A percentile compares a stretch with the other conserved stretches of the same genome.
Conservation (phyloP, 345 rosid species). For the Conringia planisiliqua region DNA sequence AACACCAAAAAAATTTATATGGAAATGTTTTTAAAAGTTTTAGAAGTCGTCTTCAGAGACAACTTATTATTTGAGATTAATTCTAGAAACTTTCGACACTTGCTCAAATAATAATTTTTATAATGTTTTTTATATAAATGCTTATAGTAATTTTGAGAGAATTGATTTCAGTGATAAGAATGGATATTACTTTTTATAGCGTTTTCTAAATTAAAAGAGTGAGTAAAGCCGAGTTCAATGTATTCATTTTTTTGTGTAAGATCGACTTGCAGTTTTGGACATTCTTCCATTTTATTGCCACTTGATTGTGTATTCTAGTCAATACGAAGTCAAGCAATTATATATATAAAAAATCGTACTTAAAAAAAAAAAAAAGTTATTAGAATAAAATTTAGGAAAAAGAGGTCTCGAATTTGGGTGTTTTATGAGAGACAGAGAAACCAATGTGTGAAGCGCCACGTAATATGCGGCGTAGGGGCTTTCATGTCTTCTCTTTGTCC, state of each 20-base stretch:
- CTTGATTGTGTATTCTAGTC: constrained; percentile 15
- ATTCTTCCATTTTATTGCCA: constrained; percentile 27
- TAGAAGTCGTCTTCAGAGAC: not conserved
- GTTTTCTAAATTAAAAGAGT: not conserved
- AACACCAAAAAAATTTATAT: not conserved
- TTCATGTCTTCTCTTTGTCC: constrained; percentile 35
- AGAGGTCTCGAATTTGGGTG: constrained; percentile 42
- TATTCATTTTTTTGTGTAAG: not conserved
- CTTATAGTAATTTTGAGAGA: not conserved
- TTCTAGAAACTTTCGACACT: not conserved
- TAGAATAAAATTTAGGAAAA: constrained; percentile 23
- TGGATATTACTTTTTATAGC: not conserved
- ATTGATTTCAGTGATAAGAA: too few species aligned
- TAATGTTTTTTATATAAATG: not conserved
- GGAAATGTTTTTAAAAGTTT: not conserved
- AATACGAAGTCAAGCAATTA: constrained; percentile 22
- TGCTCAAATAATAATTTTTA: not conserved
- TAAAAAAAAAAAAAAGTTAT: not conserved
- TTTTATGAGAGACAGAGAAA: constrained; percentile 32
- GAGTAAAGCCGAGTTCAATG: not conserved
- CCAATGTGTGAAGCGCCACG: constrained; percentile 33
- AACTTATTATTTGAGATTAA: not conserved
- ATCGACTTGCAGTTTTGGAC: constrained; percentile 5
- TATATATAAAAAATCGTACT: not conserved
- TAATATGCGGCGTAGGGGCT: constrained; percentile 19